Percentiles rank a stretch among this genome's conserved stretches.
phyloP scores from a whole-genome alignment of 2,329 filamentous ascomycete genomes.

The Teratosphaeria viscida region DNA sequence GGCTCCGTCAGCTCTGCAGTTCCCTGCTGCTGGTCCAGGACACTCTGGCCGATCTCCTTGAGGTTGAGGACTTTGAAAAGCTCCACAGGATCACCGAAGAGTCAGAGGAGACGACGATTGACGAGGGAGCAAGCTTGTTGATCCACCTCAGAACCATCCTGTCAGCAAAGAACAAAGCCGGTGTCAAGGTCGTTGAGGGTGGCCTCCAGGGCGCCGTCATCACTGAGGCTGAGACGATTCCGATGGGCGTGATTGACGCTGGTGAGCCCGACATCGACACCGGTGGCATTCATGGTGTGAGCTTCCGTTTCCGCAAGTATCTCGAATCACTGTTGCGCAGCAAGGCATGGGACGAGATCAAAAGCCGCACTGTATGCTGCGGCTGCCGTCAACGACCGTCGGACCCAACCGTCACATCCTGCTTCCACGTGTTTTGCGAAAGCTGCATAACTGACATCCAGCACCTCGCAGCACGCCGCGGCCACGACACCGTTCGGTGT shows the following conservation, averaged over 20 bases:
- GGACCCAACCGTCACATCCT: constrained; percentile 38
- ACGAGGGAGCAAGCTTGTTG: constrained; percentile 8
- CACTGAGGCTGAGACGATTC: constrained; percentile 8
- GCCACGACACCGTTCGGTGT: constrained; percentile 21
- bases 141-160: constrained; percentile 13
- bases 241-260: constrained; percentile 9
- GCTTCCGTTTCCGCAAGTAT: constrained; percentile 31
- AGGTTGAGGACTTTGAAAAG: constrained; percentile 34
- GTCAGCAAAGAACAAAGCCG: constrained; percentile 1
- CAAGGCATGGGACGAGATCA: constrained; percentile 28
- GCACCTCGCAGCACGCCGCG: constrained; percentile 18
- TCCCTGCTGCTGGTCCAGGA: constrained; percentile 40
- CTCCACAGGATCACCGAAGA: constrained; percentile 21
- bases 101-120: constrained; percentile 5
- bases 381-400: constrained; percentile 32
- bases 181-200: constrained; percentile 8
- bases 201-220: constrained; percentile 11
- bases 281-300: constrained; percentile 28
- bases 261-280: constrained; percentile 5
- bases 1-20: constrained; percentile 42
- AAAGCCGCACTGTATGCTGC: constrained; percentile 29
- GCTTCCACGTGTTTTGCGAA: constrained; percentile 47
- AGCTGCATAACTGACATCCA: constrained; percentile 33
- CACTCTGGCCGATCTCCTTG: constrained; percentile 35
- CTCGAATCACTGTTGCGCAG: constrained; percentile 27